Conservation (phyloP, 129 eudicot genomes). For the Pseudognaphalium luteoalbum region DNA sequence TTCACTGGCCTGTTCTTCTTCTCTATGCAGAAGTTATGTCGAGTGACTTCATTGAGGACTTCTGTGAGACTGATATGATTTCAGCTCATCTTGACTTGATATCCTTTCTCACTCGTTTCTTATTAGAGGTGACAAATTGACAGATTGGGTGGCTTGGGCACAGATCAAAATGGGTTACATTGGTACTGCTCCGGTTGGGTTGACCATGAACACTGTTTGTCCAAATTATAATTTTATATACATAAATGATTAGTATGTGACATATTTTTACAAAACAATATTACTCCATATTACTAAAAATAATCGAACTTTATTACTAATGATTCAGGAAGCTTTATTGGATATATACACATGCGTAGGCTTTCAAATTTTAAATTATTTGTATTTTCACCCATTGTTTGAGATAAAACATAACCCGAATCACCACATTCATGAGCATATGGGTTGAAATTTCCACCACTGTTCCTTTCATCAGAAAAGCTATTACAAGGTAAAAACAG, state of each 20-base stretch:
- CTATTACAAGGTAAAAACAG: not conserved
- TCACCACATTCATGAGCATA: not conserved
- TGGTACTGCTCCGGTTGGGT: not conserved
- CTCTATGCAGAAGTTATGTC: slow-evolving; percentile 97
- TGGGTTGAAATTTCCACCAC: not conserved
- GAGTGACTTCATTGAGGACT: slow-evolving; percentile 89
- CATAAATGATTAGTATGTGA: not conserved
- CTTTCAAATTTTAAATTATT: not conserved
- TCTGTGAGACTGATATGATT: slow-evolving; percentile 95
- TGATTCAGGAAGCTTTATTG: not conserved
- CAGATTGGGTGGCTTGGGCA: not conserved
- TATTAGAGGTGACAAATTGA: not conserved
- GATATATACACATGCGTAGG: not conserved
- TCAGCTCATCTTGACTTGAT: slow-evolving; percentile 85
- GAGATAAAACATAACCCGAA: not conserved
- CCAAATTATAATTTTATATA: not conserved
- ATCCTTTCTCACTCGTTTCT: slow-evolving; percentile 54
- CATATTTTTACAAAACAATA: not conserved
- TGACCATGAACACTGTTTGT: not conserved
- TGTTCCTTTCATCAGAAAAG: not conserved
- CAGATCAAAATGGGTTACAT: not conserved
- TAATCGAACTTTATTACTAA: not conserved
- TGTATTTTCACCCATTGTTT: not conserved
- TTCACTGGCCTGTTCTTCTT: slow-evolving; percentile 96
- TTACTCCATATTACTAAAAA: not conserved